Evolutionary conservation across 257 asterid species (phyloP).

Genomic region (Capsicum rhomboideum): DNA sequence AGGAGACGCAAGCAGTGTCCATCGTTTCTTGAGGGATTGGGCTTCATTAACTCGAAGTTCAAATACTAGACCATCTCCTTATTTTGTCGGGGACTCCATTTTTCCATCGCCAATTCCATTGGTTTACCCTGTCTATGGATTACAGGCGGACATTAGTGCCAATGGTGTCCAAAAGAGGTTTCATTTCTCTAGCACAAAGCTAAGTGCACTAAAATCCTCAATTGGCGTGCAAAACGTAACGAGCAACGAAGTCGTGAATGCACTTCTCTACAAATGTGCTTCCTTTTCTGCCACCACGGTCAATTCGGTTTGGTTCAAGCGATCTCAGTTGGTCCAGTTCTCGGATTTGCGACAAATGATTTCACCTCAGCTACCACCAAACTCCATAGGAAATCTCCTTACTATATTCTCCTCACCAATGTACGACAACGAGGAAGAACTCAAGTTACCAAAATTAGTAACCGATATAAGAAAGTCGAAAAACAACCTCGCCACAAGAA

Average conservation of each 20-base stretch:
- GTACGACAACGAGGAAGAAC: not conserved
- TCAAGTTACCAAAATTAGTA: not conserved
- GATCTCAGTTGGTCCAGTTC: not conserved
- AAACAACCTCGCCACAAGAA: not conserved
- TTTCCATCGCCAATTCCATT: not conserved
- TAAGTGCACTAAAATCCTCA: not conserved
- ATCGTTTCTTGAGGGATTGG: not conserved
- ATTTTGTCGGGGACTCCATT: not conserved
- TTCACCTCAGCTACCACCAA: not conserved
- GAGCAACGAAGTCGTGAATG: not conserved
- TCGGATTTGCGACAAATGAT: not conserved
- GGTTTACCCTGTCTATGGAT: not conserved
- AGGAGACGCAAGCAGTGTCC: not conserved
- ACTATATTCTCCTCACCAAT: not conserved
- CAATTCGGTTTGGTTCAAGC: not conserved
- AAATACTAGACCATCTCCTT: not conserved
- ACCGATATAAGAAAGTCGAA: not conserved
- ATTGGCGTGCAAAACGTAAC: not conserved
- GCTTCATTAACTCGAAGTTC: not conserved
- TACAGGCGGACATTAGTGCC: no score
- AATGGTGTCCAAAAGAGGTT: not conserved
- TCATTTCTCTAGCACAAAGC: not conserved
- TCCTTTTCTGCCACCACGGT: not conserved
- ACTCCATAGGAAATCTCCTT: not conserved
- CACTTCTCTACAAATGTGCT: not conserved